phyloP scores from a whole-genome alignment of 2,329 filamentous ascomycete species.

The Colletotrichum phormii region DNA sequence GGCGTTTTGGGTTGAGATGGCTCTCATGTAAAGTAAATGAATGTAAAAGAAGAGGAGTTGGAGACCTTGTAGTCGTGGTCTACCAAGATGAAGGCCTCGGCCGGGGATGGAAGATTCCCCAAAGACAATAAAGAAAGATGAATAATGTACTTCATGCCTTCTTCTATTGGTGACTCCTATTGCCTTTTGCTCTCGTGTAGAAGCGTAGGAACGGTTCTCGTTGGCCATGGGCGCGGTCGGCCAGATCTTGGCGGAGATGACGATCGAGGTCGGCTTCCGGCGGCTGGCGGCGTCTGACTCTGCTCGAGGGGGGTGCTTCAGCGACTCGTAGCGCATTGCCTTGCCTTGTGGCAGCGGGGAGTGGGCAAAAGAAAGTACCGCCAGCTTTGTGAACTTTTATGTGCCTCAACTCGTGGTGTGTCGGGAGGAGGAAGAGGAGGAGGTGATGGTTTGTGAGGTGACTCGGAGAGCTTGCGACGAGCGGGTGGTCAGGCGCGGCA shows the following conservation, averaged over 20 bases:
- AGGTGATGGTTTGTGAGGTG: neutral
- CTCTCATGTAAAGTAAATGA: constrained; percentile 35
- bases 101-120: constrained; percentile 23
- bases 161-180: neutral
- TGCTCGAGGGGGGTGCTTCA: too few relatives aligned
- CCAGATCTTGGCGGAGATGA: neutral
- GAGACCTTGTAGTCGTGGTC: constrained; percentile 8
- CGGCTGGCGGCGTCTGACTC: neutral
- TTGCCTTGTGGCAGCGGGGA: neutral
- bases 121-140: constrained; percentile 27
- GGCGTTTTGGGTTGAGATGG: constrained; percentile 30
- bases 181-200: neutral
- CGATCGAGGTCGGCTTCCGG: neutral
- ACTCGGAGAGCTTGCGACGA: constrained; percentile 30
- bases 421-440: neutral
- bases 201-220: neutral
- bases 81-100: neutral
- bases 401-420: neutral
- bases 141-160: constrained; percentile 11
- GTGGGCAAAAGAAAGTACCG: neutral
- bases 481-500: neutral
- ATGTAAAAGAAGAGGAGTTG: constrained; percentile 19
- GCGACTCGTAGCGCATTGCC: neutral
- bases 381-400: neutral
- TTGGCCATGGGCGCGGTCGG: neutral